Evolutionary conservation across 805 yeast species (phyloP).

Genomic region (Aciculoconidium aculeatum): DNA sequence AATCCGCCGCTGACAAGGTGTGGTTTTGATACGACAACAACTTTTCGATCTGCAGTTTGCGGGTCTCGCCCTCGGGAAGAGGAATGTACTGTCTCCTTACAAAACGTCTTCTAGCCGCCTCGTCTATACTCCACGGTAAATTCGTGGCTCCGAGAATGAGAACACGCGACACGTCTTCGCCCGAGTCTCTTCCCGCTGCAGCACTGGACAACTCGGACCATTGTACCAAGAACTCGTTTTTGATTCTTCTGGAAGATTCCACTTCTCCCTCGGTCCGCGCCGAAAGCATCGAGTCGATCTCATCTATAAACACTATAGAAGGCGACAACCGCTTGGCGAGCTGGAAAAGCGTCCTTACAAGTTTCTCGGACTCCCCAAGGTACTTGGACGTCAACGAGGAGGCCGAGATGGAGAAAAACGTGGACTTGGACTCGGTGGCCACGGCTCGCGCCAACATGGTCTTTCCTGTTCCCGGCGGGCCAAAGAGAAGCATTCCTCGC

Average conservation of each 20-base stretch:
- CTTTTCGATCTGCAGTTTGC: constrained; percentile 63
- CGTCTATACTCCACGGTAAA: constrained; percentile 95
- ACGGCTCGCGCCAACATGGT: constrained; percentile 97
- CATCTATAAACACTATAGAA: constrained; percentile 91
- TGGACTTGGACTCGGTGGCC: constrained; percentile 89
- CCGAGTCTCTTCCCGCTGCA: constrained; percentile 58
- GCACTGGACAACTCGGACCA: constrained; percentile 93
- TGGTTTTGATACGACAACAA: constrained; percentile 69
- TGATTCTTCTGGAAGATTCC: constrained; percentile 84
- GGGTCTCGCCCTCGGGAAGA: constrained; percentile 80
- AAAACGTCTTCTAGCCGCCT: constrained; percentile 91
- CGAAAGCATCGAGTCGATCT: constrained; percentile 85
- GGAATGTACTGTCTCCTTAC: constrained; percentile 92
- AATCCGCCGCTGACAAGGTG: constrained; percentile 58
- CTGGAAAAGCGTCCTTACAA: constrained; percentile 82
- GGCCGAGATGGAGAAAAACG: constrained; percentile 87
- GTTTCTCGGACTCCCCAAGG: constrained; percentile 89
- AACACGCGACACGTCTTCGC: constrained; percentile 50
- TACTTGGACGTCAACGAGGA: constrained; percentile 83
- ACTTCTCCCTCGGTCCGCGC: constrained; percentile 73
- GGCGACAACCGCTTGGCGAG: constrained; percentile 85
- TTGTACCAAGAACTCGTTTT: constrained; percentile 88
- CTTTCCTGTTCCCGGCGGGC: constrained; percentile 99
- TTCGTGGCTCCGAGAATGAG: constrained; percentile 92
- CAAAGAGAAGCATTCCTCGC: constrained; percentile 91